phyloP scores from a whole-genome alignment of 805 yeast genomes.

The Candida corydali region DNA sequence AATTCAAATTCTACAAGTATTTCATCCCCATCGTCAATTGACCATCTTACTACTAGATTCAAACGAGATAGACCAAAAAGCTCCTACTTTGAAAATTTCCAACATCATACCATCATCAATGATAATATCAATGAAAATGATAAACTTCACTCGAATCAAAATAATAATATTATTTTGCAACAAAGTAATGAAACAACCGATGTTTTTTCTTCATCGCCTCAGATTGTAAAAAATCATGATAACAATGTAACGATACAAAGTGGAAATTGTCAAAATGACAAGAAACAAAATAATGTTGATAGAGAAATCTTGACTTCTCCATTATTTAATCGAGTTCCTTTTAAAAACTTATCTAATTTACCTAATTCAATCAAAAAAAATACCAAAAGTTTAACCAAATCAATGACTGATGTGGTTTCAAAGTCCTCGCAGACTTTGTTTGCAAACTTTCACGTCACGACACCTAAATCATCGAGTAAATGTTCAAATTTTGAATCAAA shows the following conservation, averaged over 20 bases:
- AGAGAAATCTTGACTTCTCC: neutral
- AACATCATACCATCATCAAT: too few species aligned
- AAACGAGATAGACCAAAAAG: slow-evolving; percentile 7
- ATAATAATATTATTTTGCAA: neutral
- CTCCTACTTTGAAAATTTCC: slow-evolving; percentile 5
- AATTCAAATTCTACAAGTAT: too few species aligned
- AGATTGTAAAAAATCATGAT: neutral
- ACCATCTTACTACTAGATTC: neutral
- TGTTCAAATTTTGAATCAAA: too few species aligned
- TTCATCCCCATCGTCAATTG: neutral
- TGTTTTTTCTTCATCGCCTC: neutral
- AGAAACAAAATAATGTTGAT: neutral
- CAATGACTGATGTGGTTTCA: slow-evolving; percentile 16
- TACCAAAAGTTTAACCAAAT: slow-evolving; percentile 16
- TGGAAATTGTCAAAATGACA: too few species aligned
- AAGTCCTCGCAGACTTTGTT: slow-evolving; percentile 15
- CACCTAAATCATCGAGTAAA: too few species aligned
- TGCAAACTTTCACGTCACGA: slow-evolving; percentile 5
- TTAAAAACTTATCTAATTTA: slow-evolving; percentile 24
- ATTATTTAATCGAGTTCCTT: slow-evolving; percentile 17
- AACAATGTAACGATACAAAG: neutral
- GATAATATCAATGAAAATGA: neutral
- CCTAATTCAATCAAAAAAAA: slow-evolving; percentile 16
- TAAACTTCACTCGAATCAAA: neutral
- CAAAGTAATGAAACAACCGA: too few species aligned